A percentile compares a stretch with the other conserved stretches of the same genome.
These are phyloP conservation scores for Apiotrichum mycotoxinovorans DNA, from an alignment of 1,284 basidiomycete genomes.

Conservation along the genomic window DNA sequence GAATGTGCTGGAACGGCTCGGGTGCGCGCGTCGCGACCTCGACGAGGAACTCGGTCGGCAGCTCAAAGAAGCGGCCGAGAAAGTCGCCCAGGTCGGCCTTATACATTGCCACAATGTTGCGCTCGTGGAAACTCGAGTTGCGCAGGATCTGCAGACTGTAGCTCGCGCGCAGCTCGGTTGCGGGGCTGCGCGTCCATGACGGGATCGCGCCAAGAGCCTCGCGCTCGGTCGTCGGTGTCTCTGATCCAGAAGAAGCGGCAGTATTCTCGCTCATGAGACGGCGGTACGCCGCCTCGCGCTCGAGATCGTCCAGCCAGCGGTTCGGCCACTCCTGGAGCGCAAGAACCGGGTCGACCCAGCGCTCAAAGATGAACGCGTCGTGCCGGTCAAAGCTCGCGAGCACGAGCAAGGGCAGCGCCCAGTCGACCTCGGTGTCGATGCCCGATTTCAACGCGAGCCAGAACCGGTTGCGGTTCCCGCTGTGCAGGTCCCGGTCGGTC, in stretches of 20 bases:
- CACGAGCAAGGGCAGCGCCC: conserved; percentile 42
- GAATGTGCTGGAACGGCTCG: conserved; percentile 37
- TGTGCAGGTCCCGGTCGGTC: conserved; percentile 23
- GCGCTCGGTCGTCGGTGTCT: not conserved
- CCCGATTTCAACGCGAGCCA: conserved; percentile 38
- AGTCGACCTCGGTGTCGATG: conserved; percentile 42
- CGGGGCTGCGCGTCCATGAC: conserved; percentile 30
- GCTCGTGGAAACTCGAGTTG: conserved; percentile 32
- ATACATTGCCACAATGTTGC: conserved; percentile 33
- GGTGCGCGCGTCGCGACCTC: conserved; percentile 32
- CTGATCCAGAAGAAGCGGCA: too few relatives aligned
- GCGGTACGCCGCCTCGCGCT: conserved; percentile 28
- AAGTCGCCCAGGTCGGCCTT: conserved; percentile 25
- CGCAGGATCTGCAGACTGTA: conserved; percentile 38
- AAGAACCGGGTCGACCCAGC: conserved; percentile 32
- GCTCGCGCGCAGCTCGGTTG: conserved; percentile 29
- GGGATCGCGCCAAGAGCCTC: conserved; percentile 29
- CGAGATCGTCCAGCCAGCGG: conserved; percentile 36
- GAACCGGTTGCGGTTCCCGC: conserved; percentile 33
- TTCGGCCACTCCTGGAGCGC: conserved; percentile 35
- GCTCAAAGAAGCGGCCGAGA: conserved; percentile 33
- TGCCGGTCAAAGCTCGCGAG: conserved; percentile 35
- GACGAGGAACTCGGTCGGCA: conserved; percentile 34
- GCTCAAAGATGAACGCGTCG: conserved; percentile 34
- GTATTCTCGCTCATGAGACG: conserved; percentile 1